phyloP scores from a whole-genome alignment of 2,329 filamentous ascomycete genomes.

The Gnomoniopsis smithogilvyi region DNA sequence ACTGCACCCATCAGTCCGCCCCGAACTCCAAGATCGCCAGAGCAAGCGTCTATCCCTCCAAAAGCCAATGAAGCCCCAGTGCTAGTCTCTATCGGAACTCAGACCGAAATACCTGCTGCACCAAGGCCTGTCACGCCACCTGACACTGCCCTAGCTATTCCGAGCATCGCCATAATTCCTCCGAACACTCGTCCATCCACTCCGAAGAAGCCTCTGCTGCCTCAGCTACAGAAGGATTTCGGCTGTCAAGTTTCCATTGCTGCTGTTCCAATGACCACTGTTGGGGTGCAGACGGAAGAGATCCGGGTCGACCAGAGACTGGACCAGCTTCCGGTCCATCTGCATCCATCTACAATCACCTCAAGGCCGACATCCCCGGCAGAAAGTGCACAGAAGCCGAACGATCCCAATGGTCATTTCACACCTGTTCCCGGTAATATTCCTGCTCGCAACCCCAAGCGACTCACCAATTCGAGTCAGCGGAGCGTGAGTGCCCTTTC shows the following conservation, averaged over 20 bases:
- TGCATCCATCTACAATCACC: conserved; percentile 74
- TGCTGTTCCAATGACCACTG: conserved; percentile 50
- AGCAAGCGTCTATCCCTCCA: conserved; percentile 27
- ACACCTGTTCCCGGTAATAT: conserved; percentile 51
- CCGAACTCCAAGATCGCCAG: conserved; percentile 57
- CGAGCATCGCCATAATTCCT: conserved; percentile 88
- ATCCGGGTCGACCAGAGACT: conserved; percentile 80
- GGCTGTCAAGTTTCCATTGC: conserved; percentile 71
- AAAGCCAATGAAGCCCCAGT: conserved; percentile 21
- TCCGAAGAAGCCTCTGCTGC: conserved; percentile 68
- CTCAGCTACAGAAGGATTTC: conserved; percentile 79
- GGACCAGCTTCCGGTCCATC: conserved; percentile 69
- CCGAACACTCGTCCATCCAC: conserved; percentile 81
- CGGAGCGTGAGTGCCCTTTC: conserved; percentile 36
- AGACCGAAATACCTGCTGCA: conserved; percentile 50
- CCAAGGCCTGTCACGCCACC: conserved; percentile 21
- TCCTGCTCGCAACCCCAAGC: conserved; percentile 58
- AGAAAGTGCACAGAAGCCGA: conserved; percentile 20
- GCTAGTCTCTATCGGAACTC: conserved; percentile 58
- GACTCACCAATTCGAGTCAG: conserved; percentile 42
- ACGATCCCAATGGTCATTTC: conserved; percentile 40
- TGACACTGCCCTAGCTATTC: conserved; percentile 56
- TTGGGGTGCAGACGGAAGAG: conserved; percentile 77
- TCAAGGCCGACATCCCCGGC: conserved; percentile 57
- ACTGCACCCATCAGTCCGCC: conserved; percentile 63